Base-by-base conservation (phyloP, 2,329 filamentous ascomycete species). In the Fusarium newnesense region DNA sequence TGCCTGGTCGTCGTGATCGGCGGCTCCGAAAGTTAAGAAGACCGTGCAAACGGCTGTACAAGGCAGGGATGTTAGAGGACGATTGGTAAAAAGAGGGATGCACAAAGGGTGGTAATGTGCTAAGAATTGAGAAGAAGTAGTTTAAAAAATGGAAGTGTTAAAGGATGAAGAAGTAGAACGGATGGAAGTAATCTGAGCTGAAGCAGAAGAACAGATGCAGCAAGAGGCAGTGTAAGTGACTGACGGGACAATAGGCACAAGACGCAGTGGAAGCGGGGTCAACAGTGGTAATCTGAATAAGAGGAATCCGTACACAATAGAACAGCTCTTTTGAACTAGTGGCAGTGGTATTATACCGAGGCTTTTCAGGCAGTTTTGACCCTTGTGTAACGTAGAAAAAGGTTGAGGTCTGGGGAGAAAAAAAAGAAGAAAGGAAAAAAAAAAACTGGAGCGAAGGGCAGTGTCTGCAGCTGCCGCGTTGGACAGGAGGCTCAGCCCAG, bases 401-500 rank as follows among this genome's bases (percentile, higher is more conserved):
- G 60, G 42, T 56, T 54, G 30, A 53, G 69, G n/a, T 28, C 34
- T 57, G 30, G 43, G 46, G 28, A 54, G 64, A 69, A 28, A 44
- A 37, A 47, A 62, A 57, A 54, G 43, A 49, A 58, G 53, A 30
- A n/a, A 46, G 30, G 4, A 50, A 44, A 16, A 60, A 69, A 72
- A 74, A 75, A 74, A 75, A 75, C 57, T 74, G 72, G 72, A 72
- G 54, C 64, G 61, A 67, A 54, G 72, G 72, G 72, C 68, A 65
- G 57, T 66, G 64, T 47, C 39, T 62, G 52, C 37, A 28, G 43
- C 59, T 59, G 53, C 59, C 58, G 59, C 52, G 54, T 68, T 50
- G 26, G 52, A 69, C 58, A 43, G 49, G 71, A 73, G 71, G 70
- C 71, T 73, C 67, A 70, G 65, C 54, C 40, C 39, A 67, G 44